These are phyloP conservation scores for Backusella liffmaniae DNA, from an alignment of 192 early-diverging fungal genomes.

Conservation along the genomic window DNA sequence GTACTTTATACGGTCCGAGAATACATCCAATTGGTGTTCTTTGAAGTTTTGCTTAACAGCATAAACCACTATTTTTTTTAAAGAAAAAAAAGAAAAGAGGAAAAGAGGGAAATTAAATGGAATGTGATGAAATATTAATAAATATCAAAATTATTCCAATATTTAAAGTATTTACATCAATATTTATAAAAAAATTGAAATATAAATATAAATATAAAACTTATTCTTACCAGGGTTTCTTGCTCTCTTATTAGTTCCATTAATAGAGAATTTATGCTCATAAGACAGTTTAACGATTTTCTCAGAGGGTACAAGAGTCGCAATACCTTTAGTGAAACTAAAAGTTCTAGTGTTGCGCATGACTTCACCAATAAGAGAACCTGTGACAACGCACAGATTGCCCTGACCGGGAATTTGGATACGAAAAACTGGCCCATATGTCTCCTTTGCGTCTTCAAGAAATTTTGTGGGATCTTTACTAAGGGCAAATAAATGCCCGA, in stretches of 20 bases:
- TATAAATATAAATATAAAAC: too few relatives aligned
- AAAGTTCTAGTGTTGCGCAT: constrained; percentile 11
- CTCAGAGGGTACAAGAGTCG: constrained; percentile 9
- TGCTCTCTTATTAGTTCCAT: neutral
- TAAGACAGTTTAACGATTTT: constrained; percentile 11
- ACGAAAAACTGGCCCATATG: constrained; percentile 18
- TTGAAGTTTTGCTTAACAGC: constrained; percentile 24
- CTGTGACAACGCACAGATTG: constrained; percentile 6
- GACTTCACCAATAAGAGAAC: constrained; percentile 12
- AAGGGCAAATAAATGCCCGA: constrained; percentile 19
- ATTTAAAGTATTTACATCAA: neutral
- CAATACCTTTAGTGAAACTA: constrained; percentile 19
- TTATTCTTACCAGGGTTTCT: constrained; percentile 8
- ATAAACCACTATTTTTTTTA: neutral
- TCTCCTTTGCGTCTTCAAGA: constrained; percentile 2
- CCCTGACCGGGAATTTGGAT: constrained; percentile 15
- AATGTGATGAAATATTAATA: neutral
- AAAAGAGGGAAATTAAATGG: neutral
- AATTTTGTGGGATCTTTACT: constrained; percentile 14
- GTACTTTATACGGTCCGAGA: constrained; percentile 19
- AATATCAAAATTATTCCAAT: neutral
- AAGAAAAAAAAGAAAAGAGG: neutral
- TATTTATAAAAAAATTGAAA: too few relatives aligned
- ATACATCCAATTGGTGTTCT: constrained; percentile 10
- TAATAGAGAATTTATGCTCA: constrained; percentile 12